phyloP scores from a whole-genome alignment of 2,329 filamentous ascomycete species.

The Fusarium dimerum region DNA sequence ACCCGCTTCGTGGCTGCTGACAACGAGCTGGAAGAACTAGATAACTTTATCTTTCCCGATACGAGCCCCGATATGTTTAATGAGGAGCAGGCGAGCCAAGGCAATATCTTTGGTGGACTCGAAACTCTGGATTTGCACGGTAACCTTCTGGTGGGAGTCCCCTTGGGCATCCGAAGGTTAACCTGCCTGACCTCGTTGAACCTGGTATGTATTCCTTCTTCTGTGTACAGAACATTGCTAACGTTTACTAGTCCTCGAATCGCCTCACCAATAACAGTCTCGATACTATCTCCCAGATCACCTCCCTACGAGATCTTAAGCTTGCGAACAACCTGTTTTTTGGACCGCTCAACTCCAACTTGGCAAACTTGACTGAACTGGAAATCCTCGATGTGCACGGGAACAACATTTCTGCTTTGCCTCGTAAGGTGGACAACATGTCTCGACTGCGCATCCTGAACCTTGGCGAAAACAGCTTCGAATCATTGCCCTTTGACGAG shows the following conservation, averaged over 20 bases:
- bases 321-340: slow-evolving; percentile 76
- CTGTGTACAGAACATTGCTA: slow-evolving; percentile 11
- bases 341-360: slow-evolving; percentile 64
- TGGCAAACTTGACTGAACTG: slow-evolving; percentile 66
- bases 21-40: slow-evolving; percentile 78
- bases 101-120: slow-evolving; percentile 78
- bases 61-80: slow-evolving; percentile 55
- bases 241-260: slow-evolving; percentile 68
- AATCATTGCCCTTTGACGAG: slow-evolving; percentile 67
- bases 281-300: slow-evolving; percentile 72
- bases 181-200: slow-evolving; percentile 79
- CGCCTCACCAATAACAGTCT: slow-evolving; percentile 72
- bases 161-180: slow-evolving; percentile 73
- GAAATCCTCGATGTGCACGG: slow-evolving; percentile 80
- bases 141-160: slow-evolving; percentile 73
- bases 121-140: slow-evolving; percentile 85
- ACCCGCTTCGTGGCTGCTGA: slow-evolving; percentile 83
- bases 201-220: slow-evolving; percentile 54
- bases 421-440: slow-evolving; percentile 66
- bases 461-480: slow-evolving; percentile 76
- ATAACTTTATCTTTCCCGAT: slow-evolving; percentile 79
- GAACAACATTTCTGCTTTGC: slow-evolving; percentile 75
- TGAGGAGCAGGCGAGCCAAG: slow-evolving; percentile 65
- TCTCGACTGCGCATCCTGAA: slow-evolving; percentile 73
- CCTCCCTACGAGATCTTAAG: slow-evolving; percentile 74